Base-by-base conservation (phyloP, 176 grass and related monocot species). In the Pharus latifolius region DNA sequence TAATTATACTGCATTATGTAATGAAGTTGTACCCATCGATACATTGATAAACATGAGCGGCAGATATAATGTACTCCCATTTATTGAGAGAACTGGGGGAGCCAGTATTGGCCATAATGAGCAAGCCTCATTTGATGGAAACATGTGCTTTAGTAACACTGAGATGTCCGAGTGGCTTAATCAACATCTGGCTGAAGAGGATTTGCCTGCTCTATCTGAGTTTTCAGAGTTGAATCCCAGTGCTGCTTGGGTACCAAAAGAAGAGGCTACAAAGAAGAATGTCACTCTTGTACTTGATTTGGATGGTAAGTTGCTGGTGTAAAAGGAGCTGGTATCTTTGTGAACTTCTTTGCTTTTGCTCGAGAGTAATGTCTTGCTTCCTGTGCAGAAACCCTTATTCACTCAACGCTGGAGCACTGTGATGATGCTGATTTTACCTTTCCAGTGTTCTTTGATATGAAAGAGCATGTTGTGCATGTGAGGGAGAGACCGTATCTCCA, bases 201-300 rank as follows among this genome's bases (percentile, higher is more conserved):
- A 64, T 81, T 14, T 85, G 71, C 80, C 78, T 53, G 67, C 30
- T 64, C 86, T 88, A 64, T 41, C 81, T 77, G 79, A 88, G 79
- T 86, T 82, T 58, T 25, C 88, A 23, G 82, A 88, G 47, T 71
- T 91, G 12, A 56, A 85, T 72, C 81, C 87, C 49, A 58, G 46
- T 60, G 58, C 48, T 43, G 26, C n/a, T 65, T 58, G 69, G 54
- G 25, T 58, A 69, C 33, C 47, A 29, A 76, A 85, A 47, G 75
- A 84, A 43, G 76, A 71, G 81, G 50, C 20, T 55, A 33, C 45
- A 19, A 69, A 38, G 76, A 94, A 84, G 68, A 45, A 35, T 20
- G 63, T 88, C 49, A 99, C 96, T 65, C 96, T 99, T 82, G 96
- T 87, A 7, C 96, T 99, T 45, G 96, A 99, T 95, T 87, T 99